Evolutionary conservation across 257 asterid species (phyloP).

Genomic region (Solanum chiquidenum): DNA sequence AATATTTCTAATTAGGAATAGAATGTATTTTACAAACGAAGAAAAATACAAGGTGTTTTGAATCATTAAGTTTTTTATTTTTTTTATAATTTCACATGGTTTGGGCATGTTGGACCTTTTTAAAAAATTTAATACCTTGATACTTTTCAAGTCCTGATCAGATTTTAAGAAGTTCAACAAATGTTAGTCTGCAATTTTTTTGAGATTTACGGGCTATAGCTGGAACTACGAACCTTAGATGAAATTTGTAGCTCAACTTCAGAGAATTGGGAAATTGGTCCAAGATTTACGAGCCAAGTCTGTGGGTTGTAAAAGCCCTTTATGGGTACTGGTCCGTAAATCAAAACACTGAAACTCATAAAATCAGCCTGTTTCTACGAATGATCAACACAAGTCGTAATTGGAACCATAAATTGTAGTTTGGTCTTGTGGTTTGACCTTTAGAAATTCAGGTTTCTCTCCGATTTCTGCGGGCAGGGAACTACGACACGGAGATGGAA

Average conservation of each 20-base stretch:
- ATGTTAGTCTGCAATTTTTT: fast-evolving
- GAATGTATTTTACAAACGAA: neutral
- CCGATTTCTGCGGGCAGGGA: neutral
- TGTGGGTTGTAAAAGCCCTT: neutral
- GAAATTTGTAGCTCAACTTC: too few relatives aligned
- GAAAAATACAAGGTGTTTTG: neutral
- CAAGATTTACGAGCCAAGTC: neutral
- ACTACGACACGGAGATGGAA: too few relatives aligned
- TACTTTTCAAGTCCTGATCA: neutral
- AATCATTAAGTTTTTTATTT: too few relatives aligned
- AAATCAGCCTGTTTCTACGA: neutral
- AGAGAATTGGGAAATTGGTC: too few relatives aligned
- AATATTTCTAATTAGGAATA: neutral
- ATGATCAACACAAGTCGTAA: neutral
- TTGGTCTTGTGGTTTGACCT: neutral
- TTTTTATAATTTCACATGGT: neutral
- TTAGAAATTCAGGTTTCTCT: neutral
- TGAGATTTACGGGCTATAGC: neutral
- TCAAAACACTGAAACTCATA: neutral
- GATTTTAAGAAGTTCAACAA: neutral
- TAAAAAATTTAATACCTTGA: neutral
- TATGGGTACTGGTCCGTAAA: neutral
- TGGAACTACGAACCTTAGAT: too few relatives aligned
- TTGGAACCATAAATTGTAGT: neutral
- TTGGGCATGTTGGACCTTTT: neutral